These are phyloP conservation scores for Alternaria angustiovoidea DNA, from an alignment of 2,329 filamentous ascomycete genomes.

Conservation along the genomic window DNA sequence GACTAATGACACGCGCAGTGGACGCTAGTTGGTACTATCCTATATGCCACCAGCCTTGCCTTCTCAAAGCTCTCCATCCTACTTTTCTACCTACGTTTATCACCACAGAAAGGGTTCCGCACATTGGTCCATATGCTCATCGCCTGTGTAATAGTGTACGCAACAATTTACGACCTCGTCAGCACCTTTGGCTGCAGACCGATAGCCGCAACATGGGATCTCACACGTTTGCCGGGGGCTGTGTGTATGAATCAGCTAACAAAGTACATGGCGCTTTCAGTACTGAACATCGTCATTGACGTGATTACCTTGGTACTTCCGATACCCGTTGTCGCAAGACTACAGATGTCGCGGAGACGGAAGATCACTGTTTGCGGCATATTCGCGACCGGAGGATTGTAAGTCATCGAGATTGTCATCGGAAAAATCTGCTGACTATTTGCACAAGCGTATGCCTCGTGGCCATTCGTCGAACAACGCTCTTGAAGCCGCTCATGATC, in stretches of 20 bases:
- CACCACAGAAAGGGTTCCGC: constrained; percentile 1
- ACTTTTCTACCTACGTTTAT: neutral
- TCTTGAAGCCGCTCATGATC: neutral
- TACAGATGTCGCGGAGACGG: constrained; percentile 1
- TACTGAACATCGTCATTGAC: constrained; percentile 1
- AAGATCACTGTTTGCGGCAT: constrained; percentile 2
- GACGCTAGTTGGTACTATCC: constrained; percentile 1
- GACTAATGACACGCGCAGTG: neutral
- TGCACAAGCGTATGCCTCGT: neutral
- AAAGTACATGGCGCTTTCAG: constrained; percentile 5
- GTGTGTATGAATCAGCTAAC: neutral
- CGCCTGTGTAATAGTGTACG: neutral
- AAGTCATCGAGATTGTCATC: neutral
- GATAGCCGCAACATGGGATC: neutral
- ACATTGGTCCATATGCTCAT: neutral
- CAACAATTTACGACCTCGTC: neutral
- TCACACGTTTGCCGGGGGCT: neutral
- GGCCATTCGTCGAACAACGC: neutral
- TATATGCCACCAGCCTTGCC: neutral
- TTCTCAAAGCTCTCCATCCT: constrained; percentile 3
- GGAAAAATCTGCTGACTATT: neutral
- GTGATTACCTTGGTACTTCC: neutral
- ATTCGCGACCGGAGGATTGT: constrained; percentile 5
- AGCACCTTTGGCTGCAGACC: constrained; percentile 5
- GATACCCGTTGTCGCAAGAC: neutral